Conservation (phyloP, 164 flowering plant species). For the Vitis amurensis region DNA sequence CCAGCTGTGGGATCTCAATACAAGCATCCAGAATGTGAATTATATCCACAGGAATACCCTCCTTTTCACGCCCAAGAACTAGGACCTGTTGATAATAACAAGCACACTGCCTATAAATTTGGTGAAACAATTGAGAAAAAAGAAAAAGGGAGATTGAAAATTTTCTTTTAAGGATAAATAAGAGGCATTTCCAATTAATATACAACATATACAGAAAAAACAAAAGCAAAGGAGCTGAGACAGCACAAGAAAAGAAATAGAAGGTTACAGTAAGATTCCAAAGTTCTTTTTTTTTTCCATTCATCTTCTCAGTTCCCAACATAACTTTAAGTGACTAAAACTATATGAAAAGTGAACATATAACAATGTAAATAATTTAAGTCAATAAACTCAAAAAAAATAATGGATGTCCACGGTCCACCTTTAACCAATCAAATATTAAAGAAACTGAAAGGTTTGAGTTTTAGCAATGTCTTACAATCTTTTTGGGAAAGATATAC, state of each 20-base stretch:
- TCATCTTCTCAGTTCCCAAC: background rate
- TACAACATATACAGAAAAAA: background rate
- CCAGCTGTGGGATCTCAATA: conserved; percentile 93
- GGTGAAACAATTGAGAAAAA: too few species aligned
- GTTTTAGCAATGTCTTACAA: conserved; percentile 37
- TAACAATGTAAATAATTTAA: background rate
- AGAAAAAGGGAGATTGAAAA: too few species aligned
- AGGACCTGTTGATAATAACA: conserved; percentile 54
- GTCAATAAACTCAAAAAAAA: conserved; percentile 2
- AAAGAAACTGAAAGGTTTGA: conserved; percentile 7
- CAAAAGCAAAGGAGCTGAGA: background rate
- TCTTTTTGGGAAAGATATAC: conserved; percentile 65
- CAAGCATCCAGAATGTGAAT: conserved; percentile 92
- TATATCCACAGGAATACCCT: conserved; percentile 95
- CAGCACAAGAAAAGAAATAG: background rate
- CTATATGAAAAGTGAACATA: too few species aligned
- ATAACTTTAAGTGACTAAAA: too few species aligned
- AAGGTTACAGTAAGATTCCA: background rate
- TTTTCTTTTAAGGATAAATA: too few species aligned
- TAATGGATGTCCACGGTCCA: background rate
- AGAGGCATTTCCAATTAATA: background rate
- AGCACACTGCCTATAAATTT: too few species aligned
- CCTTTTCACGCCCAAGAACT: conserved; percentile 96
- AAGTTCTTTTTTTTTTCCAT: background rate
- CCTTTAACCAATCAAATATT: background rate